Evolutionary conservation across 106 monocot species (phyloP).

Genomic region (Allium fistulosum): DNA sequence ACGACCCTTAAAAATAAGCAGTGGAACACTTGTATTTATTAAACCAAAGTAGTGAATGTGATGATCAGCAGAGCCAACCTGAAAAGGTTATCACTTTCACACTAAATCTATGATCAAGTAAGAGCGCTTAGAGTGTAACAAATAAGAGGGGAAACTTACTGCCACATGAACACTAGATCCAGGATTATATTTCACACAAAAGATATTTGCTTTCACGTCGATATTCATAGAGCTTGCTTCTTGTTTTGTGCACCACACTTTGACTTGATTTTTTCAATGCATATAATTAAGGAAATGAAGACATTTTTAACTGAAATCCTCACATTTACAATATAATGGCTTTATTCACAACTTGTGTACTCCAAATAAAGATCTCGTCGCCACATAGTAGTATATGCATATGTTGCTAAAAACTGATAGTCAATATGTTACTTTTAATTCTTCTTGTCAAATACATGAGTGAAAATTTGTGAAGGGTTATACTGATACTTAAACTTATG

Average conservation of each 20-base stretch:
- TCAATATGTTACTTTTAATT: too few relatives aligned
- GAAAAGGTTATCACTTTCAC: conserved; percentile 1
- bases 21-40: conserved; percentile 69
- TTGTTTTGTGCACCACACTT: conserved; percentile 94
- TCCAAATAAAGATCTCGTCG: too few relatives aligned
- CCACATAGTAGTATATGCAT: too few relatives aligned
- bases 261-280: conserved; percentile 59
- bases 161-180: conserved; percentile 81
- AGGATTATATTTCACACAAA: conserved; percentile 98
- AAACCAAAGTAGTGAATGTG: conserved; percentile 96
- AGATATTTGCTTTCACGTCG: conserved; percentile 98
- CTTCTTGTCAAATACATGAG: too few relatives aligned
- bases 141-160: conserved; percentile 30
- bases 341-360: too few relatives aligned
- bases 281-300: not conserved
- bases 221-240: conserved; percentile 89
- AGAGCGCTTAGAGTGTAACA: not conserved
- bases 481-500: too few relatives aligned
- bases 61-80: conserved; percentile 98
- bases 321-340: too few relatives aligned
- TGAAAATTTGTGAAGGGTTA: too few relatives aligned
- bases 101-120: not conserved
- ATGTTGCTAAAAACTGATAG: too few relatives aligned
- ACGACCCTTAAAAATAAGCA: conserved; percentile 77
- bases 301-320: too few relatives aligned